Percentiles rank a stretch among this genome's conserved stretches.
phyloP scores from a whole-genome alignment of 305 asterid genomes.

The Ilex paraguariensis region DNA sequence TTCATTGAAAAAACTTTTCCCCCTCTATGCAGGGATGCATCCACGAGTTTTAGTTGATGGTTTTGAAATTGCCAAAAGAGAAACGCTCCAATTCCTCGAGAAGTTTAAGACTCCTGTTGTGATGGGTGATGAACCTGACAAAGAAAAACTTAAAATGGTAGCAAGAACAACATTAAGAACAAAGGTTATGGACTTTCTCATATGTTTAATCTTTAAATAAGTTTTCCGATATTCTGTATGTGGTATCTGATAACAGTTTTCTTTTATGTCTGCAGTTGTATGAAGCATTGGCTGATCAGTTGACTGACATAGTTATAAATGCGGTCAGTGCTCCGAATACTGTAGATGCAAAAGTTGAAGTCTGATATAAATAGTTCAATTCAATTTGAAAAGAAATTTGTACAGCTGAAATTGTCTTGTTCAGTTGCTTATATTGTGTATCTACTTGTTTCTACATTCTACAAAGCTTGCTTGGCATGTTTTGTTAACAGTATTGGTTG shows the following conservation, averaged over 20 bases:
- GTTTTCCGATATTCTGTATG: background rate
- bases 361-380: background rate
- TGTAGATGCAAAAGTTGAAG: background rate
- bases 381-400: background rate
- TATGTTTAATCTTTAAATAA: background rate
- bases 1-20: too few species aligned
- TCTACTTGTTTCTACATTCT: too few species aligned
- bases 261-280: conserved; percentile 53
- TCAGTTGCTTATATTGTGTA: too few species aligned
- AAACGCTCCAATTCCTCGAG: conserved; percentile 85
- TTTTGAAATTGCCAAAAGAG: conserved; percentile 92
- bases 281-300: conserved; percentile 92
- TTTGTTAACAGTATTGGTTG: background rate
- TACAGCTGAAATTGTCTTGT: too few species aligned
- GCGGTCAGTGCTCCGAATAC: conserved; percentile 52
- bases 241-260: conserved; percentile 8
- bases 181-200: conserved; percentile 45
- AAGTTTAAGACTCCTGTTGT: conserved; percentile 91
- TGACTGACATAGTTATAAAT: conserved; percentile 77
- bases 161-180: conserved; percentile 97
- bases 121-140: conserved; percentile 93
- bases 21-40: conserved; percentile 73
- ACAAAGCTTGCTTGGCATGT: too few species aligned
- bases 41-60: conserved; percentile 99
- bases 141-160: conserved; percentile 92